Conservation (phyloP, 2,329 filamentous ascomycete species). For the Chrysoporthe deuterocubensis region DNA sequence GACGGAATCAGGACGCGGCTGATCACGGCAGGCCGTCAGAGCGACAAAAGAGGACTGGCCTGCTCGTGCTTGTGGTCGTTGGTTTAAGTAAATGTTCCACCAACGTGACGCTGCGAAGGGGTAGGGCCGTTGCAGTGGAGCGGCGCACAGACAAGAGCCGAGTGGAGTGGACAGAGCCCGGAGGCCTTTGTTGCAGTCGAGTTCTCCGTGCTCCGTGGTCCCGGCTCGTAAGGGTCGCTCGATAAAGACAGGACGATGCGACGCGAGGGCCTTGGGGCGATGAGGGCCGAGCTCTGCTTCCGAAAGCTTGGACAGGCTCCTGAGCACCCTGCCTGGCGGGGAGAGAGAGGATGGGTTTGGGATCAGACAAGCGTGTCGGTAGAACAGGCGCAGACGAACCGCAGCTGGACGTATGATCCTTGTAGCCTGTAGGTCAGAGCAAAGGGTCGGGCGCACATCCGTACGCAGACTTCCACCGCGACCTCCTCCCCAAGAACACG, state of each 20-base stretch:
- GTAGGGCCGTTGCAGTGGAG: constrained; percentile 8
- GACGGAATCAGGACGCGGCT: background rate
- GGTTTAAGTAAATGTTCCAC: constrained; percentile 12
- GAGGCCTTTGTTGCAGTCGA: background rate
- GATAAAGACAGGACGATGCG: background rate
- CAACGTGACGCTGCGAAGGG: constrained; percentile 17
- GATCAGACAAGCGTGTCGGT: background rate
- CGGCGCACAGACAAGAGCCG: constrained; percentile 16
- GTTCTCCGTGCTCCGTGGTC: background rate
- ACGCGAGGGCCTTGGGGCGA: too few species aligned
- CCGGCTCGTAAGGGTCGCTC: background rate
- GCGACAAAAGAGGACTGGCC: constrained; percentile 7
- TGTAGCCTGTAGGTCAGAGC: background rate
- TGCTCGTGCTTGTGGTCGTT: constrained; percentile 3
- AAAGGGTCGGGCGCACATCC: background rate
- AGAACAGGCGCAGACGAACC: constrained; percentile 5
- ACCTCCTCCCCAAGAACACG: background rate
- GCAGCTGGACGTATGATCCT: background rate
- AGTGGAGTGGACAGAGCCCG: constrained; percentile 1
- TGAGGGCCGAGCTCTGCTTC: background rate
- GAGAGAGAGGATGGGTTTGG: background rate
- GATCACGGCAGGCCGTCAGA: background rate
- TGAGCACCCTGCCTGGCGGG: background rate
- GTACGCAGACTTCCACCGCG: background rate
- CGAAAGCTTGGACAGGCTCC: background rate